Percentiles rank a stretch among this genome's conserved stretches.
Evolutionary conservation across 2,329 filamentous ascomycete genomes (phyloP).

Genomic region (Scolecobasidium constrictum): DNA sequence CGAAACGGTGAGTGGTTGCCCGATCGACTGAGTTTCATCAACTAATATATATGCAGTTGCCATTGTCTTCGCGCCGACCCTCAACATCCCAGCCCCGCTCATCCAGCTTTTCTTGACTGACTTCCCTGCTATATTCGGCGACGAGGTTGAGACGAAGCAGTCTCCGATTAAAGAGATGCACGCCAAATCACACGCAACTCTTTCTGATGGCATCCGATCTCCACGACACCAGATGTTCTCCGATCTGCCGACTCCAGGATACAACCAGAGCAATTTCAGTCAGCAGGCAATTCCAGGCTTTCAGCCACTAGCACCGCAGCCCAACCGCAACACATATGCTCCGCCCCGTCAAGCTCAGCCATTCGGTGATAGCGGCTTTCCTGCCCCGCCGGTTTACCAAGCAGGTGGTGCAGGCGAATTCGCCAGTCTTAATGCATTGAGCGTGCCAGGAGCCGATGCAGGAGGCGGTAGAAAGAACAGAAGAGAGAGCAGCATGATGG

Average conservation of each 20-base stretch:
- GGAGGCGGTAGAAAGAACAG: slow-evolving; percentile 2
- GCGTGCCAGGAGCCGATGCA: neutral
- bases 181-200: slow-evolving; percentile 30
- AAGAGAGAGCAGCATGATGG: slow-evolving; percentile 10
- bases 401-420: slow-evolving; percentile 1
- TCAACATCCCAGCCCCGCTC: slow-evolving; percentile 91
- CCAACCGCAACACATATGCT: slow-evolving; percentile 6
- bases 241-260: slow-evolving; percentile 53
- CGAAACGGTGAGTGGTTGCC: slow-evolving; percentile 49
- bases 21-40: neutral
- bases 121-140: slow-evolving; percentile 74
- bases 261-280: slow-evolving; percentile 44
- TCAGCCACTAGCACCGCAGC: slow-evolving; percentile 9
- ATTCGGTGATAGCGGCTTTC: neutral
- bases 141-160: slow-evolving; percentile 46
- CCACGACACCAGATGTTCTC: slow-evolving; percentile 56
- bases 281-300: slow-evolving; percentile 12
- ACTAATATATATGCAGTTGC: slow-evolving; percentile 47
- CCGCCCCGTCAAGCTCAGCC: slow-evolving; percentile 8
- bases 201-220: slow-evolving; percentile 48
- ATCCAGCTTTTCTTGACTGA: slow-evolving; percentile 92
- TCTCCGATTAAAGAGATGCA: slow-evolving; percentile 33
- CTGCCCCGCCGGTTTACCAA: slow-evolving; percentile 1
- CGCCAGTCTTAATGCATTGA: neutral
- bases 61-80: slow-evolving; percentile 93